Evolutionary conservation across 371 early-diverging fungal species (phyloP).

Genomic region (Mucor racemosus): DNA sequence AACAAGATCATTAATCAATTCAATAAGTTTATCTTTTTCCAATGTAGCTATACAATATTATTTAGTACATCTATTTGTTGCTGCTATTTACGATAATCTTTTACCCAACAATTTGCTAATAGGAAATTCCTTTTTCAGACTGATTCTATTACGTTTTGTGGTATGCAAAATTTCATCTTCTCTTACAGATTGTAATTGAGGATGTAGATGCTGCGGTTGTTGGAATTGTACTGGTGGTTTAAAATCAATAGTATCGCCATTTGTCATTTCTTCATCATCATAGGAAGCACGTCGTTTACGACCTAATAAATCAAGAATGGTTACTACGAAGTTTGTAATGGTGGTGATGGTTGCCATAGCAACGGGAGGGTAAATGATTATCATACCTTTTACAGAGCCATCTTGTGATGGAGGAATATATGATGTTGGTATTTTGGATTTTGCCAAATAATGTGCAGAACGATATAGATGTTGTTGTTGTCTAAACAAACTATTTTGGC

Average conservation of each 20-base stretch:
- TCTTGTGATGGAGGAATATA: slow-evolving; percentile 30
- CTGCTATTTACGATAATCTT: background rate
- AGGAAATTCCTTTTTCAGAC: slow-evolving; percentile 27
- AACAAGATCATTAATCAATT: slow-evolving; percentile 71
- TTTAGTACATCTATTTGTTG: background rate
- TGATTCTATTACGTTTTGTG: slow-evolving; percentile 27
- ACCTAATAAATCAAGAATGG: slow-evolving; percentile 12
- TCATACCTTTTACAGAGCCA: slow-evolving; percentile 16
- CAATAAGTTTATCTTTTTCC: slow-evolving; percentile 70
- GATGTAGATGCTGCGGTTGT: background rate
- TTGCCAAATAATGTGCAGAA: slow-evolving; percentile 31
- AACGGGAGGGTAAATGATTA: background rate
- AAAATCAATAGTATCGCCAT: slow-evolving; percentile 3
- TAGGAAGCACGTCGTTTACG: slow-evolving; percentile 30
- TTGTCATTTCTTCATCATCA: slow-evolving; percentile 34
- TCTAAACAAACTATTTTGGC: slow-evolving; percentile 39
- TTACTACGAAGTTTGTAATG: background rate
- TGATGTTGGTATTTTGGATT: slow-evolving; percentile 34
- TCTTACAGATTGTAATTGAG: background rate
- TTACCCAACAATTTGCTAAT: slow-evolving; percentile 39
- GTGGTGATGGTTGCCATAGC: background rate
- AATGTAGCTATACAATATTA: slow-evolving; percentile 50
- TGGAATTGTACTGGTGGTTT: slow-evolving; percentile 12
- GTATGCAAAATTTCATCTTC: slow-evolving; percentile 19
- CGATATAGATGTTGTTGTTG: slow-evolving; percentile 43